Evolutionary conservation across 2,329 filamentous ascomycete species (phyloP), one percentile per base, ranked within the genome.

Genomic region (Rhinocladiella similis): DNA sequence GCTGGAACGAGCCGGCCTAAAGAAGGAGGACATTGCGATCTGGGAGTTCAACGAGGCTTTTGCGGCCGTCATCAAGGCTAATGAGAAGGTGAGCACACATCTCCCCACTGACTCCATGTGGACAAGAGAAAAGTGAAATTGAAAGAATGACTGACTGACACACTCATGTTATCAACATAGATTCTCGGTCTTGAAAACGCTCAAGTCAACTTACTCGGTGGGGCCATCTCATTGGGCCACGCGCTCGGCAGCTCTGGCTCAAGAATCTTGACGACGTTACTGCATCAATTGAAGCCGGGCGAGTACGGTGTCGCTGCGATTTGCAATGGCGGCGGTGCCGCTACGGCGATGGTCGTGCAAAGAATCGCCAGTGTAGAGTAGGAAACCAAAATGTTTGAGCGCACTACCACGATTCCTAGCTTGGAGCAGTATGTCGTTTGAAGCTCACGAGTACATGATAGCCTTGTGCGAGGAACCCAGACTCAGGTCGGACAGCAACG

Each of bases 31-130:
- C 72, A 91, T 99, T 45, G 87, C 93, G 4, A 78, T 97, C 19
- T 97, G 94, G 93, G 94, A 97, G 73, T 96, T 99, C 75, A 99
- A 99, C 73, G 94, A 99, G 77, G 94, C 94, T 0, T 99, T 99
- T 70, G 93, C 94, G 25, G 90, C 90, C 3, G 92, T 97, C 27
- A 94, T 97, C 73, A 91, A 94, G 71, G 92, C 93, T 41, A 97
- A 97, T 69, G 88, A 90, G 68, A 92, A 96, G 83, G 87, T 87
- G 68, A 67, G 72, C 53, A 33, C 59, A 47, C 35, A 12, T 13
- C 25, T 3, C 7, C 25, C 25, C 25, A 27, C 25, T 3, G 25
- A 27, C 25, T 4, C 3, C 7, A 7, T 4, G 7, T 27, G 10
- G 22, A 13, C 35, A 29, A 29, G 16, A 38, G 41, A 54, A 33